Conservation (phyloP, 495 filamentous ascomycete species). For the Aspergillus kassunensis region DNA sequence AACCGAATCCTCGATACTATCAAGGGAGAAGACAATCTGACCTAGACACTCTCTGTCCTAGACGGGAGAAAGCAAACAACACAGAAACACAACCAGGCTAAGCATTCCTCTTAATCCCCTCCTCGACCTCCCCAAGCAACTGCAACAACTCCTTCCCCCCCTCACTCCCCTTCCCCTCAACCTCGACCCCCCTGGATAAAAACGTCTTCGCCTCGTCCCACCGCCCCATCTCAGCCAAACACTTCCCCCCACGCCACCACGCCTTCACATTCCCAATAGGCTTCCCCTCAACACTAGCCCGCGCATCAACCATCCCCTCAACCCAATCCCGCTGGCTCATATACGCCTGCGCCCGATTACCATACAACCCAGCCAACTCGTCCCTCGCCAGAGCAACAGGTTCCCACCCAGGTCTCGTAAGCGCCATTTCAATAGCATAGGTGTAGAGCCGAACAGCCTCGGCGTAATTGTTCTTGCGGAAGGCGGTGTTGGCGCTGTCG, state of each 20-base stretch:
- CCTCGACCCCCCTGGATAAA: constrained; percentile 69
- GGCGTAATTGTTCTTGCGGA: constrained; percentile 66
- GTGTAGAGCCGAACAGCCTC: constrained; percentile 80
- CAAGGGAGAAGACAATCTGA: too few relatives aligned
- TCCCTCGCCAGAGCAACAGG: constrained; percentile 75
- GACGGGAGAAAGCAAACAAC: neutral
- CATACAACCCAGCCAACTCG: constrained; percentile 72
- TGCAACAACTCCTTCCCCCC: constrained; percentile 55
- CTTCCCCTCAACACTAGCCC: constrained; percentile 86
- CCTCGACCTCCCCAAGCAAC: constrained; percentile 68
- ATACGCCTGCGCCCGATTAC: constrained; percentile 85
- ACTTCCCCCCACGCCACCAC: constrained; percentile 82
- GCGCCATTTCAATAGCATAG: constrained; percentile 81
- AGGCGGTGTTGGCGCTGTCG: constrained; percentile 77
- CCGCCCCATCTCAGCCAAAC: constrained; percentile 85
- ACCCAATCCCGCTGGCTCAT: constrained; percentile 77
- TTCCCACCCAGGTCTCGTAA: constrained; percentile 81
- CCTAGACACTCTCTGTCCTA: too few relatives aligned
- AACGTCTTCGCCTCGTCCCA: constrained; percentile 76
- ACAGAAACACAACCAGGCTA: neutral
- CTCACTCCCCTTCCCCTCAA: constrained; percentile 70
- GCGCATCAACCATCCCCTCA: constrained; percentile 79
- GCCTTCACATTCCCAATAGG: constrained; percentile 83
- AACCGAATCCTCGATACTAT: too few relatives aligned
- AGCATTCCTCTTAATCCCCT: constrained; percentile 28